These are phyloP conservation scores for Clonostachys byssicola DNA, from an alignment of 2,329 filamentous ascomycete genomes.

Conservation along the genomic window DNA sequence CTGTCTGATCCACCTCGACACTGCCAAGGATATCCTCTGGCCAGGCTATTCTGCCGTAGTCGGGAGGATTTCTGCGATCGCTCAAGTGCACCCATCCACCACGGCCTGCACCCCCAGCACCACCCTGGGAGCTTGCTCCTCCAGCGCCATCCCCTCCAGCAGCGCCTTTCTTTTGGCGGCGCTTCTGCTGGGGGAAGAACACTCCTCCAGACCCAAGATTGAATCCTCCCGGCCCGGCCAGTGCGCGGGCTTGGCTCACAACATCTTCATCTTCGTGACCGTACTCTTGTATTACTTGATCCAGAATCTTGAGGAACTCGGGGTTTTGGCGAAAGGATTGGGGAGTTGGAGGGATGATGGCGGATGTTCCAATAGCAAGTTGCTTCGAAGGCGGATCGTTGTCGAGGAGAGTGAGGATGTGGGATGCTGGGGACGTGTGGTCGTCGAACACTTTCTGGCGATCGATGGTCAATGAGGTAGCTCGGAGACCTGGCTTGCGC, in stretches of 20 bases:
- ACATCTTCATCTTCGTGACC: slow-evolving; percentile 54
- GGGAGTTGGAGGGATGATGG: slow-evolving; percentile 56
- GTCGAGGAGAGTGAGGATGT: slow-evolving; percentile 57
- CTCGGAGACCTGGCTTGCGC: background rate
- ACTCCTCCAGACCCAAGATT: slow-evolving; percentile 47
- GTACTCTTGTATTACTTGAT: slow-evolving; percentile 50
- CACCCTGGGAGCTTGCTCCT: slow-evolving; percentile 57
- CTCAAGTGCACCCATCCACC: slow-evolving; percentile 64
- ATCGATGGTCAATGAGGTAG: slow-evolving; percentile 6
- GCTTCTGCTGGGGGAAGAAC: slow-evolving; percentile 39
- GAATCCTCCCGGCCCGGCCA: slow-evolving; percentile 53
- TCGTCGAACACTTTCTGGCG: slow-evolving; percentile 54
- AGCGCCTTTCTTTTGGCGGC: slow-evolving; percentile 29
- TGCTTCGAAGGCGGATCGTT: slow-evolving; percentile 47
- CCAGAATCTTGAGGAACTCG: slow-evolving; percentile 53
- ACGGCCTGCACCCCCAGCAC: slow-evolving; percentile 52
- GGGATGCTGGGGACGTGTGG: slow-evolving; percentile 33
- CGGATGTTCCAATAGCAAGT: slow-evolving; percentile 57
- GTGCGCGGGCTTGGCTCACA: slow-evolving; percentile 51
- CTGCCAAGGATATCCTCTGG: slow-evolving; percentile 68
- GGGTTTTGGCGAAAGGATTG: slow-evolving; percentile 55
- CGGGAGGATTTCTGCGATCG: slow-evolving; percentile 59
- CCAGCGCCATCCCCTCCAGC: slow-evolving; percentile 42
- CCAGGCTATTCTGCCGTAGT: slow-evolving; percentile 65
- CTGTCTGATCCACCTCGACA: slow-evolving; percentile 56